Evolutionary conservation across 2,329 filamentous ascomycete genomes (phyloP).

Genomic region (Microdochium trichocladiopsis): DNA sequence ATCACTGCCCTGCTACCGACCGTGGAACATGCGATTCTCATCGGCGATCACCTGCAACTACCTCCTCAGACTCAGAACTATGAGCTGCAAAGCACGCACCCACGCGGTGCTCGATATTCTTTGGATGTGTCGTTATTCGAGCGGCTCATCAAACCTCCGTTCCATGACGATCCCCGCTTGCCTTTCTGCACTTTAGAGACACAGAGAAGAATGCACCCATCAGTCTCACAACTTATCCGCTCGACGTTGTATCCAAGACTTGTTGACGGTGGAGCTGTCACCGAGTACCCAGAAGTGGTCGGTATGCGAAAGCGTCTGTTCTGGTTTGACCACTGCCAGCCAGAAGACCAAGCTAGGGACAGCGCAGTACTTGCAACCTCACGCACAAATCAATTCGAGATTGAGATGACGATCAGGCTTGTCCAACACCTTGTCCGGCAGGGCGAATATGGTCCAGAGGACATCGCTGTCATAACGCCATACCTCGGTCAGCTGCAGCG

Average conservation of each 20-base stretch:
- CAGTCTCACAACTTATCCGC: conserved; percentile 45
- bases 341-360: conserved; percentile 25
- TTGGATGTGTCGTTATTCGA: conserved; percentile 58
- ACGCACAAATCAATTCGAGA: conserved; percentile 50
- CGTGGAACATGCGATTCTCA: conserved; percentile 54
- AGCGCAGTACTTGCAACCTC: conserved; percentile 28
- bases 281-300: conserved; percentile 31
- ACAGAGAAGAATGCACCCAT: conserved; percentile 54
- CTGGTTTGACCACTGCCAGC: conserved; percentile 53
- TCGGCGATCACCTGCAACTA: conserved; percentile 58
- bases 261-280: conserved; percentile 32
- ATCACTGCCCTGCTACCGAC: conserved; percentile 52
- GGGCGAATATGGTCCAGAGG: conserved; percentile 47
- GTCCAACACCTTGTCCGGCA: conserved; percentile 61
- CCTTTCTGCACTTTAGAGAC: conserved; percentile 32
- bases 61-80: conserved; percentile 51
- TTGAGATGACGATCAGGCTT: conserved; percentile 54
- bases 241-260: conserved; percentile 45
- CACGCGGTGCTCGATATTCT: conserved; percentile 37
- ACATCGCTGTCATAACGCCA: conserved; percentile 66
- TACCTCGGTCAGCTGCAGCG: conserved; percentile 51
- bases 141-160: conserved; percentile 33
- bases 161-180: conserved; percentile 13
- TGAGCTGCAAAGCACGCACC: conserved; percentile 42
- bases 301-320: conserved; percentile 43